Evolutionary conservation across 176 grass and related monocot species (phyloP), one percentile per base, ranked within the genome.

Genomic region (Triticum monococcum): DNA sequence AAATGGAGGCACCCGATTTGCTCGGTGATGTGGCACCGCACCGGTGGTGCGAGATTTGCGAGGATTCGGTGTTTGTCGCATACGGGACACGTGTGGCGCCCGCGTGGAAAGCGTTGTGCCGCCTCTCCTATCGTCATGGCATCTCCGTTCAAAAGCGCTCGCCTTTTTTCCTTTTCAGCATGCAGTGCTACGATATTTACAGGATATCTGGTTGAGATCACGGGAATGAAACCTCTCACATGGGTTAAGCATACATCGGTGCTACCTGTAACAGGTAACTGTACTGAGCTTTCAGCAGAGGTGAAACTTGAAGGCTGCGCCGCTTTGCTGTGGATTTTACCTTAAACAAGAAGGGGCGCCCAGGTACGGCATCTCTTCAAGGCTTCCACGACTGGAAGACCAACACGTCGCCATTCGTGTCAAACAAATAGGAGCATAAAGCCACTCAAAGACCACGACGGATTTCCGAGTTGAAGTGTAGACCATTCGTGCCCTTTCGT

Each of bases 1-100:
- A 91, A 43, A 77, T 85, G 89, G 86, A 85, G 86, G 12, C 4
- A 45, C 11, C 37, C 8, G 77, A 85, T 91, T 88, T 30, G 89
- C 38, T 16, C 4, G 7, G 52, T 72, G 86, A 84, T 5, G 89
- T 87, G 84, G 72, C 64, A 31, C 56, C 33, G 36, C 50, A 54
- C 54, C 18, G 78, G 64, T 65, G 3, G 5, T 2, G 52, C 9
- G 56, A 12, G 86, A 35, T 64, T 71, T 43, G 69, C 1, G 31
- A 25, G 31, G 90, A 88, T 85, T 81, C 77, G 90, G 4, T 8
- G 70, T 64, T 22, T 56, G 82, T 88, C 86, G 71, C 86, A 3
- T 52, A 28, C 54, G 77, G 63, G 77, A 30, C 82, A 88, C 81
- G 81, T 85, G 90, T 87, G 64, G 50, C 52, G 52, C 11, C 77